Percentiles rank a stretch among this genome's conserved stretches.
Evolutionary conservation across 139 green algal species (phyloP).

Genomic region (Auxenochlorella pyrenoidosa): DNA sequence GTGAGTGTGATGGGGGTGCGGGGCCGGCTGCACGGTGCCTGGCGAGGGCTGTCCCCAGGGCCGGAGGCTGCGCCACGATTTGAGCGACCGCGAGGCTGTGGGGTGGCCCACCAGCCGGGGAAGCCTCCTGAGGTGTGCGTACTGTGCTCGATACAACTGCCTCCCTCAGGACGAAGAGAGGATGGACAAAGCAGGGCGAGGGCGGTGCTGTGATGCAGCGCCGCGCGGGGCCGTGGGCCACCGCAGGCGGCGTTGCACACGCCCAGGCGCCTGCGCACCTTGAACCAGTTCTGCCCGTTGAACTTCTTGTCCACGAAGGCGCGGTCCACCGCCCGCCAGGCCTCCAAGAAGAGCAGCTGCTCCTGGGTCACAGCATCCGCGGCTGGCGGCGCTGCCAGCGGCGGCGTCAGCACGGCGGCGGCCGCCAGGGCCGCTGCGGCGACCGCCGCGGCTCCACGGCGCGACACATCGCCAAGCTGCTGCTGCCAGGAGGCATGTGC

Average conservation of each 20-base stretch:
- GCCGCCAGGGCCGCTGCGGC: neutral
- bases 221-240: too few species aligned
- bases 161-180: too few species aligned
- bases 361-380: slow-evolving; percentile 84
- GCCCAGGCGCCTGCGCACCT: slow-evolving; percentile 47
- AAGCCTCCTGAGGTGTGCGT: too few species aligned
- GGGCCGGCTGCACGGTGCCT: neutral
- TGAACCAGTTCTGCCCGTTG: slow-evolving; percentile 96
- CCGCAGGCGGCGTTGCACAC: too few species aligned
- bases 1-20: too few species aligned
- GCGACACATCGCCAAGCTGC: neutral
- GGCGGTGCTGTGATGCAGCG: too few species aligned
- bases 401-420: neutral
- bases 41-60: too few species aligned
- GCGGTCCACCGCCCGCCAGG: slow-evolving; percentile 94
- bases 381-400: neutral
- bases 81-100: too few species aligned
- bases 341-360: slow-evolving; percentile 96
- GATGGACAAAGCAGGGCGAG: too few species aligned
- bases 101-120: too few species aligned
- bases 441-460: neutral
- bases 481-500: neutral
- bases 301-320: slow-evolving; percentile 98
- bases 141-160: too few species aligned
- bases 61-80: too few species aligned